Evolutionary conservation across 2,329 filamentous ascomycete species (phyloP).

Genomic region (Calonectria ilicicola): DNA sequence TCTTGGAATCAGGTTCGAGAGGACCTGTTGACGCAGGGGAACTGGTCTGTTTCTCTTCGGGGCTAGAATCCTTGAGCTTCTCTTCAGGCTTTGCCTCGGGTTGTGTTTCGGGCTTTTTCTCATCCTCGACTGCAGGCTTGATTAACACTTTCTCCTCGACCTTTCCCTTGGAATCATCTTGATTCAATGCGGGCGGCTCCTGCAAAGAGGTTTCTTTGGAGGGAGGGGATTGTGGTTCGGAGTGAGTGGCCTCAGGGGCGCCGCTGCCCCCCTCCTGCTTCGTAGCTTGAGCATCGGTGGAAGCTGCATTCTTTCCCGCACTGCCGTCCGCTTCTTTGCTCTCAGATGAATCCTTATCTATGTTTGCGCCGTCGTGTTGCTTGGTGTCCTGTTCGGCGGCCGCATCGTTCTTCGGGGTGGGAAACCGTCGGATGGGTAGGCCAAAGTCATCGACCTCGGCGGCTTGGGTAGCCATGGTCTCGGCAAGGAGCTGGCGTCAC

Average conservation of each 20-base stretch:
- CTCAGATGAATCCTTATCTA: slow-evolving; percentile 14
- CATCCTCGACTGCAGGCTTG: slow-evolving; percentile 1
- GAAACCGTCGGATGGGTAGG: slow-evolving; percentile 69
- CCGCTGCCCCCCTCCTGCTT: slow-evolving; percentile 53
- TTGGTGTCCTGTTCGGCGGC: slow-evolving; percentile 28
- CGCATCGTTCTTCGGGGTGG: slow-evolving; percentile 45
- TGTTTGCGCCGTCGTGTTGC: slow-evolving; percentile 13
- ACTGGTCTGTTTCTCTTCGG: slow-evolving; percentile 13
- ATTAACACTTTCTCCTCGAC: not conserved
- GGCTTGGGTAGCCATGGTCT: slow-evolving; percentile 39
- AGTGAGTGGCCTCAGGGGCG: slow-evolving; percentile 51
- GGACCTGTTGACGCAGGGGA: not conserved
- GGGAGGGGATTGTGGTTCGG: slow-evolving; percentile 41
- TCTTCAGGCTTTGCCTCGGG: slow-evolving; percentile 21
- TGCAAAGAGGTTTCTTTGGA: slow-evolving; percentile 1
- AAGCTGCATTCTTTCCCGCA: slow-evolving; percentile 6
- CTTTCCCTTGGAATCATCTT: slow-evolving; percentile 20
- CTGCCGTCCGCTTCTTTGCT: slow-evolving; percentile 21
- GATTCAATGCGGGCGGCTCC: slow-evolving; percentile 10
- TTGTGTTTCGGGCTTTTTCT: slow-evolving; percentile 5
- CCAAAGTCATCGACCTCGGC: slow-evolving; percentile 77
- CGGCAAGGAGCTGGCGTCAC: slow-evolving; percentile 19
- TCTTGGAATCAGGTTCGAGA: not conserved
- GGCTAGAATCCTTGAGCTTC: slow-evolving; percentile 12
- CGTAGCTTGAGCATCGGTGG: slow-evolving; percentile 12